phyloP scores from a whole-genome alignment of 2,329 filamentous ascomycete species.

The Ophiostoma himal-ulmi region DNA sequence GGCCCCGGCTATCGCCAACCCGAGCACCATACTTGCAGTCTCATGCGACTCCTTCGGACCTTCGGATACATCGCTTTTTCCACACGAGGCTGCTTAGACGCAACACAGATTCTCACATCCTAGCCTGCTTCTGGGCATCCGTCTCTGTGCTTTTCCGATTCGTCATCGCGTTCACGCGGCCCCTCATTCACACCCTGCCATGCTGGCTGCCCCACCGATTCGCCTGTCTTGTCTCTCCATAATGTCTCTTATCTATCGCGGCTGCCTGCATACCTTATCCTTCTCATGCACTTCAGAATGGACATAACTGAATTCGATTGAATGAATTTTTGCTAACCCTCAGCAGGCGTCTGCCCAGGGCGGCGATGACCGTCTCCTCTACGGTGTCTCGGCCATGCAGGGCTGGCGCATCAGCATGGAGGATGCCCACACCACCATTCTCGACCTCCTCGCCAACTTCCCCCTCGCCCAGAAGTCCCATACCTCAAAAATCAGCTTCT shows the following conservation, averaged over 20 bases:
- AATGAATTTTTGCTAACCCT: slow-evolving; percentile 1
- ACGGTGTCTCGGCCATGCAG: slow-evolving; percentile 97
- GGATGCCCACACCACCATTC: slow-evolving; percentile 83
- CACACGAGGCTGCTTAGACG: not conserved
- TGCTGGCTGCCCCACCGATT: slow-evolving; percentile 17
- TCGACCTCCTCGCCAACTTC: slow-evolving; percentile 67
- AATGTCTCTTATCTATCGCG: slow-evolving; percentile 2
- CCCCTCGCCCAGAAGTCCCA: slow-evolving; percentile 57
- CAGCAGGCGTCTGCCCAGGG: slow-evolving; percentile 75
- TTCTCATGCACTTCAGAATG: not conserved
- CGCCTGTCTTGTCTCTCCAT: slow-evolving; percentile 28
- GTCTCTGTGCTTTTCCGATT: not conserved
- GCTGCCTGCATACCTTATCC: not conserved
- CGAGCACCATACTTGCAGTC: not conserved
- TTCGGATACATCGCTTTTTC: not conserved
- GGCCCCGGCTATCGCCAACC: not conserved
- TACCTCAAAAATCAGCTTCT: slow-evolving; percentile 79
- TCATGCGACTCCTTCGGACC: not conserved
- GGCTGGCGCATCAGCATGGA: slow-evolving; percentile 99
- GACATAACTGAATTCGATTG: slow-evolving; percentile 7
- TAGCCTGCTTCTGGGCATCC: too few relatives aligned
- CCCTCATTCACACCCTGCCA: slow-evolving; percentile 9
- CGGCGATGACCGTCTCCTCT: slow-evolving; percentile 87
- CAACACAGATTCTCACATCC: too few relatives aligned
- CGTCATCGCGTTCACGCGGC: slow-evolving; percentile 16